Conservation (phyloP, 805 yeast genomes). For the Groenewaldozyma tartarivorans region DNA sequence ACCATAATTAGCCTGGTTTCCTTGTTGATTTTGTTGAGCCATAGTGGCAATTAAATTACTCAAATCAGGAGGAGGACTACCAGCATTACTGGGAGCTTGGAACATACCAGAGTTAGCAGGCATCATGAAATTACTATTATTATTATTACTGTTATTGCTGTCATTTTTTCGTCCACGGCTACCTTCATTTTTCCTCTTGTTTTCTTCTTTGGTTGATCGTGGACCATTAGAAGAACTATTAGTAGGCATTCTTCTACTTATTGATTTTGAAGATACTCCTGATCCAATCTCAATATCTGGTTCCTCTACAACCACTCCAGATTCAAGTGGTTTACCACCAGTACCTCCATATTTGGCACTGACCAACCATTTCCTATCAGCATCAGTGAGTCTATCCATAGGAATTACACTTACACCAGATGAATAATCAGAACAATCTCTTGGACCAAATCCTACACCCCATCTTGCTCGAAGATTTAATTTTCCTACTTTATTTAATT, state of each 20-base stretch:
- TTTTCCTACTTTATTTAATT: slow-evolving; percentile 48
- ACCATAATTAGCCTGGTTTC: background rate
- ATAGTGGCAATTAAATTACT: slow-evolving; percentile 10
- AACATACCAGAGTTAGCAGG: slow-evolving; percentile 3
- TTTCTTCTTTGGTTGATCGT: too few relatives aligned
- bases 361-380: slow-evolving; percentile 83
- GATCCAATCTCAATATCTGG: slow-evolving; percentile 96
- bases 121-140: slow-evolving; percentile 1
- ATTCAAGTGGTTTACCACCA: slow-evolving; percentile 69
- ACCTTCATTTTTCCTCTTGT: slow-evolving; percentile 1
- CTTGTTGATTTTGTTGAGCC: slow-evolving; percentile 11
- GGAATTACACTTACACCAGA: slow-evolving; percentile 87
- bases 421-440: slow-evolving; percentile 95
- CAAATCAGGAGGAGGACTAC: slow-evolving; percentile 13
- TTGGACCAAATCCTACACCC: slow-evolving; percentile 99
- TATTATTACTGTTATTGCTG: slow-evolving; percentile 2
- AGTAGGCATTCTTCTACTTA: slow-evolving; percentile 86
- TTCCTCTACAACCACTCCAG: slow-evolving; percentile 84
- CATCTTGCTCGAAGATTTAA: slow-evolving; percentile 76
- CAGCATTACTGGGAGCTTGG: background rate
- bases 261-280: slow-evolving; percentile 87
- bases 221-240: slow-evolving; percentile 82
- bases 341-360: slow-evolving; percentile 97
- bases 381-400: slow-evolving; percentile 79
- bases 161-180: background rate